Evolutionary conservation across 345 rosid species (phyloP).

Genomic region (Xanthoceras sorbifolium): DNA sequence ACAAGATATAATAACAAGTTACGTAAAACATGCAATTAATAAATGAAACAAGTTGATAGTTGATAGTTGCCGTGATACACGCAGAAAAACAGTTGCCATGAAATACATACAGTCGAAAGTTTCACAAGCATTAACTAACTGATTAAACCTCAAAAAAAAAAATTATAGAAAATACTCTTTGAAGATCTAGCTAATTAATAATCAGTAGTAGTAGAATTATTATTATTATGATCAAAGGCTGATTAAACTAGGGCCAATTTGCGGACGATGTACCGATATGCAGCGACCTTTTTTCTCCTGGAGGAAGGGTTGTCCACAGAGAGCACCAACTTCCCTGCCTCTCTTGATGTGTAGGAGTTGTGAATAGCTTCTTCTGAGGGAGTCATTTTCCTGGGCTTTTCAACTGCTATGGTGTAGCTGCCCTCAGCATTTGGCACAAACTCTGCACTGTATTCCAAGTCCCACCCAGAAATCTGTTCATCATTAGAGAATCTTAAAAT

Average conservation of each 20-base stretch:
- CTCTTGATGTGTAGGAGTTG: conserved; percentile 70
- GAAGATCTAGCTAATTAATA: conserved; percentile 14
- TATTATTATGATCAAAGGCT: neutral
- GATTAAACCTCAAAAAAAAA: neutral
- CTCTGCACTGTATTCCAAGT: conserved; percentile 93
- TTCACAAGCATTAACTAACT: too few relatives aligned
- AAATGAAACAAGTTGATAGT: too few relatives aligned
- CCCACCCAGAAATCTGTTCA: too few relatives aligned
- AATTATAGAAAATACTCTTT: neutral
- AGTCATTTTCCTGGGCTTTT: conserved; percentile 61
- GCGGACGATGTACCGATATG: conserved; percentile 84
- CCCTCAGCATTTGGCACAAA: conserved; percentile 78
- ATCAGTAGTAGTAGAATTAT: neutral
- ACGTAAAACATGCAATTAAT: too few relatives aligned
- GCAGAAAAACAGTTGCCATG: too few relatives aligned
- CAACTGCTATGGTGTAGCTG: conserved; percentile 82
- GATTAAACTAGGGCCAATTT: conserved; percentile 42
- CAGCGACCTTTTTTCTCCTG: conserved; percentile 83
- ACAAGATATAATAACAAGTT: too few relatives aligned
- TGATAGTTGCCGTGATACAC: too few relatives aligned
- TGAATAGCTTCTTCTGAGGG: conserved; percentile 70
- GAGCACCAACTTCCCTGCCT: conserved; percentile 84
- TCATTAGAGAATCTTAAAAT: too few relatives aligned
- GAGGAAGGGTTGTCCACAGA: conserved; percentile 88
- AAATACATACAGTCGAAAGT: too few relatives aligned